Base-by-base conservation (phyloP, 768 basidiomycete species). In the Boletus pseudo-olivaceus region DNA sequence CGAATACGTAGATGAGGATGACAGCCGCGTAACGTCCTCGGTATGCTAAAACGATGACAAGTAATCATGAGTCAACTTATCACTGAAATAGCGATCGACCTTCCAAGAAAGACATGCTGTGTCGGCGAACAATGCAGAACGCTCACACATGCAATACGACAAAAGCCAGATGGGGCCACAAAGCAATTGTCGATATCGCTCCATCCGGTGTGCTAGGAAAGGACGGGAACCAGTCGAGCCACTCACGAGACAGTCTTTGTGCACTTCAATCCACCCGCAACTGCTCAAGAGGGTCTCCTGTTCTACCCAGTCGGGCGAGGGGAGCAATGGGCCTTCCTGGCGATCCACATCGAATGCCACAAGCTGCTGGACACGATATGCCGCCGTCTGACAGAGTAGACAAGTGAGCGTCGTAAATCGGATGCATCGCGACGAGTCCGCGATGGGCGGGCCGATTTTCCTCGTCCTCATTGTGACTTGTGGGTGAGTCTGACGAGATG, bases 271-370 rank as follows among this genome's bases (percentile, higher is more conserved):
- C 87, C 87, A 90, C 11, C 89, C 90, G 49, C 66, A 81, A 33
- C 75, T 69, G 59, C 84, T 86, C 69, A 82, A 82, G 70, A 91
- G 74, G 47, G 82, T 73, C 63, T 88, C 87, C 47, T 81, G 78
- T 71, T 91, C 89, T 7, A 82, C 83, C 86, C 87, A 90, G 42
- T 88, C 87, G 49, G 85, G 82, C 1, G 82, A 82, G 15, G 89
- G 87, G 46, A 89, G 71, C 15, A 90, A 70, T 4, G 83, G 81
- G 8, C 85, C 83, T 50, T 85, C 85, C 46, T 78, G 78, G 14
- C 76, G 75, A 55, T 86, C 84, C 7, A 82, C 68, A 50, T 85
- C 84, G 45, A 73, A 69, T 38, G 81, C 73, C 48, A 85, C 76
- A 30, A 75, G 70, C 61, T 88, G 87, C 58, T 75, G 72, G 29